Evolutionary conservation across 202 grass and related monocot genomes (phyloP).

Genomic region (Musa balbisiana): DNA sequence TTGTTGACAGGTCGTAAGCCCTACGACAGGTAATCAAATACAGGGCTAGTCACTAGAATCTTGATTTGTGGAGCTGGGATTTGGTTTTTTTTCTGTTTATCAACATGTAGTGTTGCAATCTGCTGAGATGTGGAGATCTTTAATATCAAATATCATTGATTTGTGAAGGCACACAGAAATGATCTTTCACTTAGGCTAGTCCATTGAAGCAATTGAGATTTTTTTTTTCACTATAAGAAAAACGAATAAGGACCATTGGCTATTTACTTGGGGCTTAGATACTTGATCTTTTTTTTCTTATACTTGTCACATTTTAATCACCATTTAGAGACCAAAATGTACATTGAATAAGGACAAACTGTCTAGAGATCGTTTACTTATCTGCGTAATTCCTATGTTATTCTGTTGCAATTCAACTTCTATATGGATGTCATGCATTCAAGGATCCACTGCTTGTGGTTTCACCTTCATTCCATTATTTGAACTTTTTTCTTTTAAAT

Average conservation of each 20-base stretch:
- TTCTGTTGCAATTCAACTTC: neutral
- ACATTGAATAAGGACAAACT: neutral
- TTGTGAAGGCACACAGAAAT: too few relatives aligned
- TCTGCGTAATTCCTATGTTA: neutral
- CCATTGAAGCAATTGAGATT: too few relatives aligned
- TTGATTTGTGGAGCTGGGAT: neutral
- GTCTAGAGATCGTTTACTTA: neutral
- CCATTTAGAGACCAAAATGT: neutral
- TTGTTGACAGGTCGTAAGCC: slow-evolving; percentile 73
- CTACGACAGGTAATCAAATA: slow-evolving; percentile 50
- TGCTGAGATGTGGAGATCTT: neutral
- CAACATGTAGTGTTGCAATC: neutral
- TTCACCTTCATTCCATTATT: neutral
- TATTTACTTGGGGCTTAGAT: neutral
- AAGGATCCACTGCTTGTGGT: neutral
- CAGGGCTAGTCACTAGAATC: slow-evolving; percentile 5
- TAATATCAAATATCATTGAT: too few relatives aligned
- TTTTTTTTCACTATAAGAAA: too few relatives aligned
- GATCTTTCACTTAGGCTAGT: too few relatives aligned
- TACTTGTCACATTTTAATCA: too few relatives aligned
- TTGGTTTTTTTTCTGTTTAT: neutral
- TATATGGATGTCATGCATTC: neutral
- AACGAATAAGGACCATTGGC: too few relatives aligned
- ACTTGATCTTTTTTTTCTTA: neutral
- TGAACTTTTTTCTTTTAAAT: slow-evolving; percentile 7